These are phyloP conservation scores for Blastocystis sp. DNA, from an alignment of 352 stramenopile species.

Conservation along the genomic window DNA sequence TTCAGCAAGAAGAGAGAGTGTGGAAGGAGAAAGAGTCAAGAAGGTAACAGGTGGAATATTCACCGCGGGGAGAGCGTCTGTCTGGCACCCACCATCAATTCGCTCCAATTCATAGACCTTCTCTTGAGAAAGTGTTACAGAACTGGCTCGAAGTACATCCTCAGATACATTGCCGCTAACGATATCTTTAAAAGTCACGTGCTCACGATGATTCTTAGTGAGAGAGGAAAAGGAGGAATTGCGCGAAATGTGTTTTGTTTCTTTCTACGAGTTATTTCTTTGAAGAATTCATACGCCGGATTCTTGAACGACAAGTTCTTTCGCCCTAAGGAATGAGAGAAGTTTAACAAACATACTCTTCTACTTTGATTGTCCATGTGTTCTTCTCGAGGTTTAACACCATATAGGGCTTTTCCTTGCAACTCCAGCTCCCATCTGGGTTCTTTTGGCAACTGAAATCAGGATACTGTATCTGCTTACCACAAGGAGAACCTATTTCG, in stretches of 20 bases:
- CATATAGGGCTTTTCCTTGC: conserved; percentile 58
- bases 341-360: not conserved
- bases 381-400: conserved; percentile 49
- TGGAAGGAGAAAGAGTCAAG: not conserved
- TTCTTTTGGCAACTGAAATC: conserved; percentile 51
- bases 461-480: conserved; percentile 52
- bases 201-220: not conserved
- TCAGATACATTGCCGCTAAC: conserved; percentile 7
- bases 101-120: conserved; percentile 23
- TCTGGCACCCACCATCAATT: conserved; percentile 1
- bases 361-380: conserved; percentile 37
- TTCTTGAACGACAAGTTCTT: not conserved
- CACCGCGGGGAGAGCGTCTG: conserved; percentile 9
- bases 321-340: not conserved
- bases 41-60: not conserved
- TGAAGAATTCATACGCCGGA: not conserved
- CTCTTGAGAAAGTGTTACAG: not conserved
- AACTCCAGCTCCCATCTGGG: conserved; percentile 52
- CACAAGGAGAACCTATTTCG: conserved; percentile 40
- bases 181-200: conserved; percentile 30
- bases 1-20: not conserved
- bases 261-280: not conserved
- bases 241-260: not conserved
- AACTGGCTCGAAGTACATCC: not conserved
- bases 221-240: not conserved